Percentiles rank a stretch among this genome's conserved stretches.
These are phyloP conservation scores for Suillus clintonianus DNA, from an alignment of 768 basidiomycete species.

Conservation along the genomic window DNA sequence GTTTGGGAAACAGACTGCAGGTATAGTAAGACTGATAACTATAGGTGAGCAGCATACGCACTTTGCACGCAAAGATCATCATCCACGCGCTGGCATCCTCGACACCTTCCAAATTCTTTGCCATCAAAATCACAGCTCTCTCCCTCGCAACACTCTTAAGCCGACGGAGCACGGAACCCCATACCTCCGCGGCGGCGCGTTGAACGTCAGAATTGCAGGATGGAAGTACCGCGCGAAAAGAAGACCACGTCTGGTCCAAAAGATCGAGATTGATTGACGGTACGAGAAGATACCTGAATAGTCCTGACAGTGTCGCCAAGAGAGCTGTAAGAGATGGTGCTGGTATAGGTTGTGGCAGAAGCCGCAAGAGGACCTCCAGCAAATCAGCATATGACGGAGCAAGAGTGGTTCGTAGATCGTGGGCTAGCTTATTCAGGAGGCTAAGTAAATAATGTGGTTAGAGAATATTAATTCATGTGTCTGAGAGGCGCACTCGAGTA, in stretches of 20 bases:
- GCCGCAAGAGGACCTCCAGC: slow-evolving; percentile 53
- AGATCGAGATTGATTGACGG: slow-evolving; percentile 57
- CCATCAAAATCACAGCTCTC: slow-evolving; percentile 57
- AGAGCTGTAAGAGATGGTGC: slow-evolving; percentile 61
- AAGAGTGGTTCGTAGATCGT: slow-evolving; percentile 80
- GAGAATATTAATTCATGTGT: slow-evolving; percentile 5
- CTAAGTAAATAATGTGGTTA: slow-evolving; percentile 37
- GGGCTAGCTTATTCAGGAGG: slow-evolving; percentile 73
- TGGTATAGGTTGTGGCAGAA: slow-evolving; percentile 61
- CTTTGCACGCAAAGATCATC: slow-evolving; percentile 79
- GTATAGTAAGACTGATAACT: background rate
- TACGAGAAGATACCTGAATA: slow-evolving; percentile 76
- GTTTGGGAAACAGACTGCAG: slow-evolving; percentile 78
- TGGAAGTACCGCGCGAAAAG: slow-evolving; percentile 50
- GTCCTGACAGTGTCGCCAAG: slow-evolving; percentile 63
- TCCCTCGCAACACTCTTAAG: slow-evolving; percentile 63
- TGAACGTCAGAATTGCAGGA: slow-evolving; percentile 73
- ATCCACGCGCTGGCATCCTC: slow-evolving; percentile 75
- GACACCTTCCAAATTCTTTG: slow-evolving; percentile 47
- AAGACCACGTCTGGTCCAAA: slow-evolving; percentile 61
- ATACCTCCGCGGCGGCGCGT: slow-evolving; percentile 81
- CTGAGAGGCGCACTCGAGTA: slow-evolving; percentile 67
- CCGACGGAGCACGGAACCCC: slow-evolving; percentile 77
- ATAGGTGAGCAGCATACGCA: slow-evolving; percentile 20
- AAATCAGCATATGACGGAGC: slow-evolving; percentile 61